Evolutionary conservation across 2,329 filamentous ascomycete genomes (phyloP).

Genomic region (Fonsecaea pedrosoi): DNA sequence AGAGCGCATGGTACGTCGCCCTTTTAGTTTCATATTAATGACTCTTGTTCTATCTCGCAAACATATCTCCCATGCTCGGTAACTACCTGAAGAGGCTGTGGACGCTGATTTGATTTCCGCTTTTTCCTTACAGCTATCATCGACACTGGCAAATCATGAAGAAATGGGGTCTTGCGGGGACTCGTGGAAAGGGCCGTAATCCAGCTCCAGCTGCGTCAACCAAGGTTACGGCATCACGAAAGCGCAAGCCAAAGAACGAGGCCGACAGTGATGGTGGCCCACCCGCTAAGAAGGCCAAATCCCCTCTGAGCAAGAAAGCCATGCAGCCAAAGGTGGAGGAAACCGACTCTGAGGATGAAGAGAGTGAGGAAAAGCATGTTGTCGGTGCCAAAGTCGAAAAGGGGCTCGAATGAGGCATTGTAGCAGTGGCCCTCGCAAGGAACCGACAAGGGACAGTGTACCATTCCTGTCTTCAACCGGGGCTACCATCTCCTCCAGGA

Average conservation of each 20-base stretch:
- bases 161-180: constrained; percentile 30
- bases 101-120: background rate
- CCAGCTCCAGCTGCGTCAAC: background rate
- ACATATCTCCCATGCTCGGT: too few relatives aligned
- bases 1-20: constrained; percentile 29
- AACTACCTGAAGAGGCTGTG: too few relatives aligned
- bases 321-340: constrained; percentile 3
- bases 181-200: constrained; percentile 14
- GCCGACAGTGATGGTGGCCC: constrained; percentile 10
- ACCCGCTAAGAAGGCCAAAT: constrained; percentile 21
- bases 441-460: background rate
- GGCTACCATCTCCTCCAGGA: background rate
- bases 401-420: background rate
- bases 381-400: background rate
- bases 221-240: constrained; percentile 7
- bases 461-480: background rate
- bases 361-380: background rate
- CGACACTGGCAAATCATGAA: constrained; percentile 35
- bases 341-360: constrained; percentile 9
- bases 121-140: constrained; percentile 29
- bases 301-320: constrained; percentile 13
- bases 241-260: constrained; percentile 9
- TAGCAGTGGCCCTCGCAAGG: background rate
- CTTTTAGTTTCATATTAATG: background rate
- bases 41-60: background rate